Evolutionary conservation across 164 flowering plant genomes (phyloP).

Genomic region (Magnolia changhungtana): DNA sequence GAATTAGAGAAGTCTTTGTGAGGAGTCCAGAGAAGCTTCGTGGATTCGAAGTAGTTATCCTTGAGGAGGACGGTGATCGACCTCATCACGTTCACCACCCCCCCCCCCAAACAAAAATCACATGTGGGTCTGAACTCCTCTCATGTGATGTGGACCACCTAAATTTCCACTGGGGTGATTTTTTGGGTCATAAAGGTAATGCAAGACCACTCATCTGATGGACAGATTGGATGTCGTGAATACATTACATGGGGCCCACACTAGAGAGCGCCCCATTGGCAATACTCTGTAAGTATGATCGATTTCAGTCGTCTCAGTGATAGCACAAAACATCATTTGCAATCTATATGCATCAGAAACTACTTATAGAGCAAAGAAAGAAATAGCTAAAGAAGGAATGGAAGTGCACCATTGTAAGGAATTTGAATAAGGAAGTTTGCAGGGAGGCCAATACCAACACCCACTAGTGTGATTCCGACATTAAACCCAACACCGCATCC

Average conservation of each 20-base stretch:
- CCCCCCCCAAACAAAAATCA: no score
- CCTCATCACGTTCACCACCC: no score
- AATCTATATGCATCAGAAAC: not conserved
- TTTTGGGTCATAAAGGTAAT: not conserved
- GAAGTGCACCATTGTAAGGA: slow-evolving; percentile 61
- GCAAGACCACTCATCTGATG: not conserved
- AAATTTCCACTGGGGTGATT: no score
- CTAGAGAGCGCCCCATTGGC: no score
- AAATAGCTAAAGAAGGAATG: not conserved
- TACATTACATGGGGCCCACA: no score
- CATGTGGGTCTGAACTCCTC: no score
- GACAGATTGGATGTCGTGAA: not conserved
- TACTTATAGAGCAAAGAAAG: not conserved
- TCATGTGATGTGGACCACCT: no score
- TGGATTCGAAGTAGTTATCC: no score
- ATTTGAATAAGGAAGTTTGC: slow-evolving; percentile 45
- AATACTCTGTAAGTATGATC: no score
- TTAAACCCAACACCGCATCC: slow-evolving; percentile 93
- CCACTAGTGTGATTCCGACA: slow-evolving; percentile 81
- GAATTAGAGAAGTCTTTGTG: no score
- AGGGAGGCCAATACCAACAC: slow-evolving; percentile 92
- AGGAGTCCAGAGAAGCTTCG: no score
- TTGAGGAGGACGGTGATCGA: no score
- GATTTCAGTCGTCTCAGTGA: not conserved
- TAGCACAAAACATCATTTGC: not conserved